Conservation (phyloP, 108 stramenopile genomes). For the Thalassiosira profunda region DNA sequence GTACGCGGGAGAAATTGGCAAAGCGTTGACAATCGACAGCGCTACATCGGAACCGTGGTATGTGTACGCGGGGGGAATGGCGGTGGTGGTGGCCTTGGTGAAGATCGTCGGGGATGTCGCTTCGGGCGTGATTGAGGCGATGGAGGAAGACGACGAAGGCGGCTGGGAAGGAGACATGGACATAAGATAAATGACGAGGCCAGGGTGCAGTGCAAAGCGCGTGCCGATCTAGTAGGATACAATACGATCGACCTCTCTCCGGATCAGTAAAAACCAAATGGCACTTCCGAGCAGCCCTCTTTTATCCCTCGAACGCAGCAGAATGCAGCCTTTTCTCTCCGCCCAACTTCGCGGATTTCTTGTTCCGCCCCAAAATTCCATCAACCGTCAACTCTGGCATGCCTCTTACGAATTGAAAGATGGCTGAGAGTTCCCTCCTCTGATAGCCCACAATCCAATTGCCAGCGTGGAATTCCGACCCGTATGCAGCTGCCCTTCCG, state of each 20-base stretch:
- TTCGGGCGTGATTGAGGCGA: constrained; percentile 59
- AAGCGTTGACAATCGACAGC: constrained; percentile 56
- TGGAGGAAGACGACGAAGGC: constrained; percentile 58
- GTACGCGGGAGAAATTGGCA: constrained; percentile 75
- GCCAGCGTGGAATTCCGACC: not conserved
- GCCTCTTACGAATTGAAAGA: not conserved
- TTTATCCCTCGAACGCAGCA: not conserved
- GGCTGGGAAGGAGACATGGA: constrained; percentile 9
- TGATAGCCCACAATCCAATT: no score
- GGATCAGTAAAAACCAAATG: not conserved
- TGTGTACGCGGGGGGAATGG: constrained; percentile 66
- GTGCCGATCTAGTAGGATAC: not conserved
- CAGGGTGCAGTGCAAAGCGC: not conserved
- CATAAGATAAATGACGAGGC: not conserved
- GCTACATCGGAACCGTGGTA: constrained; percentile 70
- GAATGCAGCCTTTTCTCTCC: not conserved
- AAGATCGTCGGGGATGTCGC: constrained; percentile 76
- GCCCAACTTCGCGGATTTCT: not conserved
- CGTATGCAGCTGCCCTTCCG: not conserved
- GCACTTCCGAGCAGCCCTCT: not conserved
- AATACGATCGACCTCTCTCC: not conserved
- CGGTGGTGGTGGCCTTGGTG: constrained; percentile 49
- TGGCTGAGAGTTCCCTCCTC: constrained; percentile 1
- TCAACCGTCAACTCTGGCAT: not conserved
- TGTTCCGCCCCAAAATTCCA: no score